Evolutionary conservation across 805 yeast species (phyloP), one percentile per base, ranked within the genome.

Genomic region (Myxozyma lipomycoides): DNA sequence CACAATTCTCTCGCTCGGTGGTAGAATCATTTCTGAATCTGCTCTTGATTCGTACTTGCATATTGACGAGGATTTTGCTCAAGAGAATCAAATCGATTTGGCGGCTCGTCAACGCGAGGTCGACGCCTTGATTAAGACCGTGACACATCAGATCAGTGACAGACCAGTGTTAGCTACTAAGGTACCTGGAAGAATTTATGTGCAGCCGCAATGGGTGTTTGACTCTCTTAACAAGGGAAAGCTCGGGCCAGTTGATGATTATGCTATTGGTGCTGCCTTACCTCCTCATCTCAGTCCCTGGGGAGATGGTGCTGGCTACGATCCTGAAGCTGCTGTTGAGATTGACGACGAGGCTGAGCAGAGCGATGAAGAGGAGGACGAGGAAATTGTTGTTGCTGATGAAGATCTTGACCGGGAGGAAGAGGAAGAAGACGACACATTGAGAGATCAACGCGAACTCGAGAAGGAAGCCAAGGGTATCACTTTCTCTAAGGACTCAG

Each of bases 271-370:
- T 49, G 97, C 91, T 71, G 73, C 87, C 3, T 75, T 93, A 58
- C 98, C 98, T 40, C 97, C 98, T 34, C 98, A 93, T 70, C 75
- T 93, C 64, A 86, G 96, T 46, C 98, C 98, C 74, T 93, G 98
- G 98, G 98, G 98, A 61, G 98, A 93, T 72, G 78, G 90, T 43
- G 88, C 84, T 62, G 84, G 83, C 48, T 93, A 93, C 71, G 81
- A 91, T 69, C 98, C 98, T 62, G 81, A 76, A 50, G 84, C 79
- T 28, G 69, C 69, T 28, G 62, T 67, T 12, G 76, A 62, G 30
- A 79, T 62, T 9, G 77, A 63, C 1, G 78, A 67, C 6, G 79
- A 68, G 15, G 78, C 69, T 25, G 81, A 64, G n/a, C 84, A 65
- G 2, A 81, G 64, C 3, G 81, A 63, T 1, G 81, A 67, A 0